Conservation (phyloP, 129 eudicot genomes). For the Escallonia herrerae region DNA sequence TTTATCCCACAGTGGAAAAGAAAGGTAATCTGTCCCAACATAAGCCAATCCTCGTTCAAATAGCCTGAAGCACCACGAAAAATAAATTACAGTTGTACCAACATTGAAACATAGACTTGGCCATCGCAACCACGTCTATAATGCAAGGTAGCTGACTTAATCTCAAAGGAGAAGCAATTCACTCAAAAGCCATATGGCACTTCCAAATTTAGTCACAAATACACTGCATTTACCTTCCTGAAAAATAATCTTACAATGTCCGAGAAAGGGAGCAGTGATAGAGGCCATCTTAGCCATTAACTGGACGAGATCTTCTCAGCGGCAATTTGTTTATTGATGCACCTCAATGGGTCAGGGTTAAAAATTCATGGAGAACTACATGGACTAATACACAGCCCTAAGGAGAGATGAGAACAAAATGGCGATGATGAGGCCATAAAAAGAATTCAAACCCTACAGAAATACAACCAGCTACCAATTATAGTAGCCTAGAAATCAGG, state of each 20-base stretch:
- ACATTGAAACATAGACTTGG: neutral
- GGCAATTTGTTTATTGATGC: constrained; percentile 40
- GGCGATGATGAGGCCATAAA: constrained; percentile 26
- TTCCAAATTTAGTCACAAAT: constrained; percentile 34
- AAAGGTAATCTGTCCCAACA: constrained; percentile 92
- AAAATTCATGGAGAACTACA: constrained; percentile 31
- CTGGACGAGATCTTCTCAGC: constrained; percentile 47
- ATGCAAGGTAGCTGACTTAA: constrained; percentile 21
- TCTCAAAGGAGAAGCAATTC: constrained; percentile 22
- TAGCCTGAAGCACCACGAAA: constrained; percentile 56
- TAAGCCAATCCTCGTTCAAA: constrained; percentile 92
- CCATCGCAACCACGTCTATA: neutral
- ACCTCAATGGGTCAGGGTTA: constrained; percentile 45
- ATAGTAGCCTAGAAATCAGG: constrained; percentile 17
- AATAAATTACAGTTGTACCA: constrained; percentile 9
- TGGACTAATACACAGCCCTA: constrained; percentile 28
- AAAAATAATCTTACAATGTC: constrained; percentile 29
- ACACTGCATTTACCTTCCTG: constrained; percentile 40
- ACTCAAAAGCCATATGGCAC: constrained; percentile 26
- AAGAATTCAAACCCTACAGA: constrained; percentile 20
- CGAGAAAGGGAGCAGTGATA: constrained; percentile 37
- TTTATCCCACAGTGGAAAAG: constrained; percentile 92
- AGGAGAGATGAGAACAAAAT: constrained; percentile 16
- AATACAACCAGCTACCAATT: constrained; percentile 20
- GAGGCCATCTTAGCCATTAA: constrained; percentile 47